phyloP scores from a whole-genome alignment of 331 rosid species.

The Stylosanthes scabra region DNA sequence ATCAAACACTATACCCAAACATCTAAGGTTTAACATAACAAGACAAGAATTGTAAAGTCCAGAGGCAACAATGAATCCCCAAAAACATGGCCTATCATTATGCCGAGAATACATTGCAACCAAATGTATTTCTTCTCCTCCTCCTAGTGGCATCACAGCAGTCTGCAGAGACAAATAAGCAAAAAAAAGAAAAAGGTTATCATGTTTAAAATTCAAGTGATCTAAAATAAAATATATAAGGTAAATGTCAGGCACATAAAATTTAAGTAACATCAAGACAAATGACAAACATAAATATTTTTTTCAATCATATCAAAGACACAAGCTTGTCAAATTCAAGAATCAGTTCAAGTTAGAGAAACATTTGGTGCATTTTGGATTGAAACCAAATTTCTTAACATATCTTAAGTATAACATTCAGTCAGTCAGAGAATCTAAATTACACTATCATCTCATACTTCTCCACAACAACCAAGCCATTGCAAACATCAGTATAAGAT shows the following conservation, averaged over 20 bases:
- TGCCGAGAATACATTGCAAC: slow-evolving; percentile 89
- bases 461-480: slow-evolving; percentile 22
- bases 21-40: slow-evolving; percentile 92
- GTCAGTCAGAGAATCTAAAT: slow-evolving; percentile 28
- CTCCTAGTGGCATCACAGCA: slow-evolving; percentile 77
- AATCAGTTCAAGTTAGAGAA: slow-evolving; percentile 12
- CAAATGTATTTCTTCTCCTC: slow-evolving; percentile 91
- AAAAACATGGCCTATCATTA: slow-evolving; percentile 76
- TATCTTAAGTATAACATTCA: neutral
- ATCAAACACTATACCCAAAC: slow-evolving; percentile 98
- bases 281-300: neutral
- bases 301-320: neutral
- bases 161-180: slow-evolving; percentile 61
- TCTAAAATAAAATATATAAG: neutral
- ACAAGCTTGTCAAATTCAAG: slow-evolving; percentile 15
- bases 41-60: slow-evolving; percentile 95
- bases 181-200: neutral
- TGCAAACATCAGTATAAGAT: slow-evolving; percentile 27
- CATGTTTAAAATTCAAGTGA: slow-evolving; percentile 41
- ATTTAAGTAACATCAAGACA: neutral
- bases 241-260: neutral
- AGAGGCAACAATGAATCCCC: slow-evolving; percentile 83
- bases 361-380: neutral
- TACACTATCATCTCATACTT: slow-evolving; percentile 28
- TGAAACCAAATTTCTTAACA: neutral